A percentile compares a stretch with the other conserved stretches of the same genome.
Evolutionary conservation across 2,329 filamentous ascomycete genomes (phyloP).

Genomic region (Exophiala alcalophila): DNA sequence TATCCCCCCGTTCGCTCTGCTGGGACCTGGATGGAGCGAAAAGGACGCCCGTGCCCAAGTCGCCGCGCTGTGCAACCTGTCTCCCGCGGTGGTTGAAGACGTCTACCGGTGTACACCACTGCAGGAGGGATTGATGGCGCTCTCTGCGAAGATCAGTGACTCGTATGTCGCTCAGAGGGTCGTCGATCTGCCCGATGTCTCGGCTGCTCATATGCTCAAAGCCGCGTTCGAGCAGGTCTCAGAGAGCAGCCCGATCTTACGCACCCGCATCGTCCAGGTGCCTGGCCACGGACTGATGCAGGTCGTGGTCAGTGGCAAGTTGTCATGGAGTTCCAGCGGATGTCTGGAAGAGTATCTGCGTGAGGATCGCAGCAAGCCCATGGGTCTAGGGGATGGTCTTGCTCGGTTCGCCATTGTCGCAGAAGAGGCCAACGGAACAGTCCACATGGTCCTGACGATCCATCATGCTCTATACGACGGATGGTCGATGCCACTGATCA

Average conservation of each 20-base stretch:
- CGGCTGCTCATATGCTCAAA: constrained; percentile 39
- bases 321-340: constrained; percentile 37
- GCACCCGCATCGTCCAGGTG: constrained; percentile 39
- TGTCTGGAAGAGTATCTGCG: constrained; percentile 31
- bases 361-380: constrained; percentile 32
- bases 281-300: constrained; percentile 32
- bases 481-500: constrained; percentile 37
- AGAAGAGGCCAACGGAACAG: constrained; percentile 26
- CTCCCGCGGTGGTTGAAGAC: constrained; percentile 36
- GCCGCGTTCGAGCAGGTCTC: constrained; percentile 40
- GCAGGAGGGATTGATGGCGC: constrained; percentile 44
- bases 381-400: constrained; percentile 37
- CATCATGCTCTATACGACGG: constrained; percentile 56
- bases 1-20: constrained; percentile 16
- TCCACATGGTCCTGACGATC: constrained; percentile 49
- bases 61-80: constrained; percentile 25
- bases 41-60: no score
- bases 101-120: constrained; percentile 43
- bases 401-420: constrained; percentile 39
- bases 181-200: constrained; percentile 32
- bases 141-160: constrained; percentile 38
- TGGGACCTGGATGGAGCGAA: no score
- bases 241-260: constrained; percentile 39
- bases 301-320: constrained; percentile 31
- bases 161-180: constrained; percentile 43